Base-by-base conservation (phyloP, 805 yeast species). In the Candida boleticola region DNA sequence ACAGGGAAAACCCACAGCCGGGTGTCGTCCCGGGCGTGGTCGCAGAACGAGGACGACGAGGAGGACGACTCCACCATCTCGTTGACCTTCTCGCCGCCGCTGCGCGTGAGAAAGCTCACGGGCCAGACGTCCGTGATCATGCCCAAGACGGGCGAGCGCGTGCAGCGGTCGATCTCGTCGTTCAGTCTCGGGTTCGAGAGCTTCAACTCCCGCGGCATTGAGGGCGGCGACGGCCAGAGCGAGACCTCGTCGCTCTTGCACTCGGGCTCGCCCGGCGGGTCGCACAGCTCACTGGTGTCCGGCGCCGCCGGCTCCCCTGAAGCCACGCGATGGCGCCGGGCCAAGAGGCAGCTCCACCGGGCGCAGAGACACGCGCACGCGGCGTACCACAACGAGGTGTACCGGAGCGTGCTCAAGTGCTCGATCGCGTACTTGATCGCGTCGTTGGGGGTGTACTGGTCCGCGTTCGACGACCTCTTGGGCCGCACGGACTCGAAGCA, bases 401-500 rank as follows among this genome's bases (percentile, higher is more conserved):
- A 49, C 37, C 53, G 58, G 19, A 58, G 50, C 32, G 80, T 78
- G 2, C 37, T 83, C 35, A 85, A 86, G 51, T 84, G 92, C 51
- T 71, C 90, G 0, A 44, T 86, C n/a, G 84, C 93, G 1, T 88
- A 88, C 55, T 64, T 83, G 7, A 44, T 86, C 1, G 92, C 89
- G 1, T 83, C 95, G 0, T 54, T 85, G 43, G 86, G 82, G 1
- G 93, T 87, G 14, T 85, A 83, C 58, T 73, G 72, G 50, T 54
- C 71, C 1, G 64, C 75, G 0, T 63, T 82, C 36, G 71, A 81
- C 9, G 51, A 60, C 14, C 45, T 79, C 2, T 56, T 85, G 33
- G 95, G 95, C 0, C 57, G 63, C 27, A 73, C 85, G 20, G 90
- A 85, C 60, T 79, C 85, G 9, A 87, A 87, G 57, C 96, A 87